These are phyloP conservation scores for Harringtonia lauricola DNA, from an alignment of 2,329 filamentous ascomycete species.

Conservation along the genomic window DNA sequence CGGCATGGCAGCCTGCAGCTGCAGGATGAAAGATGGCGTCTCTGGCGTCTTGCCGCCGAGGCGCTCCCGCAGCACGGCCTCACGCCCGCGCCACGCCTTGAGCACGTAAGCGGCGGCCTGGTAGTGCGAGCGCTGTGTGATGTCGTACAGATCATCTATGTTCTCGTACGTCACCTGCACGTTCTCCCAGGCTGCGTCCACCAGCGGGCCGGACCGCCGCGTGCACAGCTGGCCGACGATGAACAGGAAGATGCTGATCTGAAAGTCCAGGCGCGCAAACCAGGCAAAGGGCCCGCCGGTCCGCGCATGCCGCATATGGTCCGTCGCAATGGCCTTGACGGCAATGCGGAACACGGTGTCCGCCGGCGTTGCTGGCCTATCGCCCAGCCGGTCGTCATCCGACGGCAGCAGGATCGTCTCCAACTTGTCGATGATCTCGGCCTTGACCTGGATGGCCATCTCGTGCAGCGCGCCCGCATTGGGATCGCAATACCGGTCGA, in stretches of 20 bases:
- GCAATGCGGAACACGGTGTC: constrained; percentile 47
- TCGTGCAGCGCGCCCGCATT: constrained; percentile 40
- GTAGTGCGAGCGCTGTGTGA: constrained; percentile 30
- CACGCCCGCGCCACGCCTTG: constrained; percentile 41
- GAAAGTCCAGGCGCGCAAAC: constrained; percentile 44
- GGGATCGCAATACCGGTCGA: constrained; percentile 38
- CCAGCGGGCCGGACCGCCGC: constrained; percentile 34
- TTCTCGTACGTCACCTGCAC: constrained; percentile 35
- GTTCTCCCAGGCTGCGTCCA: constrained; percentile 41
- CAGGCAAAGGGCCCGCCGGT: constrained; percentile 40
- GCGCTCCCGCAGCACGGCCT: constrained; percentile 25
- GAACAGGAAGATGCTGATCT: constrained; percentile 44
- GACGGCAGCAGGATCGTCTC: constrained; percentile 34
- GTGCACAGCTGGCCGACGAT: constrained; percentile 42
- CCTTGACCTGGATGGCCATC: constrained; percentile 35
- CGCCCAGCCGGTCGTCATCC: constrained; percentile 34
- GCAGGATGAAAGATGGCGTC: constrained; percentile 33
- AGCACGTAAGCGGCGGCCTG: constrained; percentile 36
- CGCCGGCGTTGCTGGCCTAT: constrained; percentile 34
- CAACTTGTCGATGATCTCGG: constrained; percentile 38
- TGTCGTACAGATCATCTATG: constrained; percentile 39
- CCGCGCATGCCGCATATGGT: constrained; percentile 30
- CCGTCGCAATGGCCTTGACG: constrained; percentile 36
- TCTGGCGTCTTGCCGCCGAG: constrained; percentile 23
- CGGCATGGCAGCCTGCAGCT: constrained; percentile 31